Evolutionary conservation across 1,139 yeast species (phyloP), one percentile per base, ranked within the genome.

Genomic region (Suhomyces anneliseae): DNA sequence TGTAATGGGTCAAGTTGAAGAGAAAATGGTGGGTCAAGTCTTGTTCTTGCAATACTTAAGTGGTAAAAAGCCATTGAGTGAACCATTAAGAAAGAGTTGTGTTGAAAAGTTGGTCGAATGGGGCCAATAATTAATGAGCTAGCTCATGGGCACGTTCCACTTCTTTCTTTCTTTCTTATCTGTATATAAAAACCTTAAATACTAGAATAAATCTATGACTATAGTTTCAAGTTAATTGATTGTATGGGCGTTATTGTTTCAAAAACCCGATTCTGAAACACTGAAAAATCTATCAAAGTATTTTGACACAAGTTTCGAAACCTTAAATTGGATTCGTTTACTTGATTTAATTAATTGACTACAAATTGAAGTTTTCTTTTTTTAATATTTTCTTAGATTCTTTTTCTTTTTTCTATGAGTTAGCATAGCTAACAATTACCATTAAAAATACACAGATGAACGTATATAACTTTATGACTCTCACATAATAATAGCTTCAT

Each of bases 401-500:
- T 19, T 19, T 19, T 19, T 19, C 24, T 19, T 19, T 19, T 19
- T 11, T 36, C 39, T 36, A 36, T 27, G 14, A 36, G 39, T 36
- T 36, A 36, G 39, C 39, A 11, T 36, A 11, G 39, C 39, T 36
- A 36, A 36, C 39, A 29, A n/a, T 19, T 38, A 36, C 26, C n/a
- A 27, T 26, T 24, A n/a, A 39, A 39, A 44, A 42, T 44, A 44
- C 46, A 44, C 42, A 38, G 32, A 29, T 29, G 32, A 29, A 29
- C 32, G 32, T 29, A 29, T 29, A 29, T 29, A 29, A 29, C 9
- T 9, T 29, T 9, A 29, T 9, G 32, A 19, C 36, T 35, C 36
- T 44, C 74, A 95, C 99, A 93, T 95, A 78, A 93, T 95, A 79
- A 93, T 93, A 64, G 96, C 86, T 68, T 96, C 98, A 73, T 87